Evolutionary conservation across 2,329 filamentous ascomycete species (phyloP), one percentile per base, ranked within the genome.

Genomic region (Claviceps quebecensis): DNA sequence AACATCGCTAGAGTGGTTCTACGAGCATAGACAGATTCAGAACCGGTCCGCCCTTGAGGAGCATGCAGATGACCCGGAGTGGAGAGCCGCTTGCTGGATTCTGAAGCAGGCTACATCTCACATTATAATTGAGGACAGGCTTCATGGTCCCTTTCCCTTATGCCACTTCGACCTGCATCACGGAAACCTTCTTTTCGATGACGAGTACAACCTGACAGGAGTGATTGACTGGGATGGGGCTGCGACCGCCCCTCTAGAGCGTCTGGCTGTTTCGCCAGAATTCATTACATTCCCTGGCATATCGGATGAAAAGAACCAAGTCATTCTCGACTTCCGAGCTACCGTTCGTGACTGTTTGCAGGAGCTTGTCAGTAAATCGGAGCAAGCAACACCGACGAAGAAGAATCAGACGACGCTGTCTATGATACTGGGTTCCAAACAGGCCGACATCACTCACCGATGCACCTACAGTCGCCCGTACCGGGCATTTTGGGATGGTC

Each of bases 151-250:
- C 29, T 53, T 53, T 22, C 52, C 52, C 26, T 26, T 53, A 16
- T 53, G 48, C 45, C 52, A 51, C 5, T 45, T 53, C 39, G 52
- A 51, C 52, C 45, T 48, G 4, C 48, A 53, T 48, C 50, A 48
- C n/a, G 48, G 52, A 47, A 53, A 53, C 29, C 52, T 51, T 47
- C 52, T 51, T 8, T 53, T 53, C 39, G 52, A 51, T 34, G 50
- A 52, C 22, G n/a, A 52, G 17, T 52, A 49, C 26, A 48, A 52
- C 22, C n/a, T 52, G 11, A 49, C 45, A 34, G 50, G 50, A 22
- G 50, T 52, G 22, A 22, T 52, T 29, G 50, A 48, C 29, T 52
- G 50, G 50, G 48, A 38, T 37, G 19, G 22, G 13, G 29, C 50
- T 22, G 50, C 50, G n/a, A 49, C 45, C 13, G 47, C 47, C 13